Base-by-base conservation (phyloP, 2,329 filamentous ascomycete genomes). In the Penicillium sp. region DNA sequence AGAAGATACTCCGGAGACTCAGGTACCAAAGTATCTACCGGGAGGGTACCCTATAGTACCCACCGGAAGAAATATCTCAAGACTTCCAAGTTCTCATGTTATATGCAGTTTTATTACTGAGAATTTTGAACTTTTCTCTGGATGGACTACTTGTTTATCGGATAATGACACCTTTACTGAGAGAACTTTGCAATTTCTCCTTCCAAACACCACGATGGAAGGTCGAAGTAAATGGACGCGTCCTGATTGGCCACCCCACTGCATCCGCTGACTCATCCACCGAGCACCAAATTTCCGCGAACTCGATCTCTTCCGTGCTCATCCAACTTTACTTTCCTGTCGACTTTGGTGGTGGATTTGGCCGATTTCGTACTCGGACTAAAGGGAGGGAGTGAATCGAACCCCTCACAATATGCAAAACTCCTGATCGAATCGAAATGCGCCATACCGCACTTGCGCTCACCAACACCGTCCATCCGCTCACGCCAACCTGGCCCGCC, bases 381-480 rank as follows among this genome's bases (percentile, higher is more conserved):
- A 42, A 24, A 42, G 8, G 9, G 13, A 23, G 20, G n/a, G 23
- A 26, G 30, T 8, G 4, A 40, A 24, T 15, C 18, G 26, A 40
- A 27, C 1, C 37, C 21, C 23, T 21, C 18, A 17, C 52, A 48
- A 48, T 17, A 59, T 61, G 58, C 41, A 17, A 13, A 20, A 29
- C 47, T 41, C 51, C 39, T 62, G 61, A 63, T 45, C 50, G 43
- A 46, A 48, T 52, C 63, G 64, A 61, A 51, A 69, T 70, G 67
- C 57, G 54, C 59, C 51, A 58, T 41, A 42, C 46, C 55, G 52
- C 34, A 55, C 54, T 29, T 42, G 54, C 55, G 42, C 55, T 51
- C 56, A 58, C 60, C 63, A 64, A 67, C 55, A 58, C 64, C 59
- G 63, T 65, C 58, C 52, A 54, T 58, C 63, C 60, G 56, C 61